Percentiles rank a stretch among this genome's conserved stretches.
phyloP scores from a whole-genome alignment of 1,284 basidiomycete genomes.

The Ceratobasidium sp. region DNA sequence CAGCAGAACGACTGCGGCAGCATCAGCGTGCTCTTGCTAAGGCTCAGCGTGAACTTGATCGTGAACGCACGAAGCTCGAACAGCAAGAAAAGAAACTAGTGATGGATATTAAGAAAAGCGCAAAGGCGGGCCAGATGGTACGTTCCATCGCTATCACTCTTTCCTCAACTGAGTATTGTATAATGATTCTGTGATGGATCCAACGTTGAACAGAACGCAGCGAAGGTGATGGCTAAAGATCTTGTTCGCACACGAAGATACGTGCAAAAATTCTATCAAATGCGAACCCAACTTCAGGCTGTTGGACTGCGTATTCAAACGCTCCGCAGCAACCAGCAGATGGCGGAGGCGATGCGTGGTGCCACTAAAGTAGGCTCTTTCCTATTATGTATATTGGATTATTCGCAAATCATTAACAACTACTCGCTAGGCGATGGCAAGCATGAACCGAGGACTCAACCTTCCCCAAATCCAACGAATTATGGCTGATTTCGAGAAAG shows the following conservation, averaged over 20 bases:
- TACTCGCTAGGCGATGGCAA: conserved; percentile 87
- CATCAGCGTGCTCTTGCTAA: conserved; percentile 97
- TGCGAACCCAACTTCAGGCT: conserved; percentile 98
- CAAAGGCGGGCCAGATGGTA: conserved; percentile 96
- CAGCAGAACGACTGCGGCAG: conserved; percentile 95
- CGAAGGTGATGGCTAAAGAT: conserved; percentile 99
- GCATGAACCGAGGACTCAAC: conserved; percentile 97
- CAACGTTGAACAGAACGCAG: conserved; percentile 79
- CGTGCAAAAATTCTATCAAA: conserved; percentile 98
- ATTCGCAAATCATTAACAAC: background rate
- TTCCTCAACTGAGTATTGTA: background rate
- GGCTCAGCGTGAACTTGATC: conserved; percentile 96
- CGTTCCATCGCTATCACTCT: conserved; percentile 53
- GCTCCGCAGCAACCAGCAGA: conserved; percentile 96
- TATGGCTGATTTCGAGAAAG: conserved; percentile 98
- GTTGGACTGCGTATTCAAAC: conserved; percentile 97
- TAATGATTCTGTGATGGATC: conserved; percentile 45
- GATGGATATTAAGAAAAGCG: conserved; percentile 95
- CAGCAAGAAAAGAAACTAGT: conserved; percentile 95
- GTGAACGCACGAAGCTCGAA: conserved; percentile 95
- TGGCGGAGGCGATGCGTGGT: conserved; percentile 99
- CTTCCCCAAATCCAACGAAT: conserved; percentile 95
- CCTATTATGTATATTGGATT: background rate
- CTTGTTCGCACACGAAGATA: conserved; percentile 96
- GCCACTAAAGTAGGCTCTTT: conserved; percentile 83